Conservation (phyloP, 2,329 filamentous ascomycete genomes). For the Fusarium gaditjirri region DNA sequence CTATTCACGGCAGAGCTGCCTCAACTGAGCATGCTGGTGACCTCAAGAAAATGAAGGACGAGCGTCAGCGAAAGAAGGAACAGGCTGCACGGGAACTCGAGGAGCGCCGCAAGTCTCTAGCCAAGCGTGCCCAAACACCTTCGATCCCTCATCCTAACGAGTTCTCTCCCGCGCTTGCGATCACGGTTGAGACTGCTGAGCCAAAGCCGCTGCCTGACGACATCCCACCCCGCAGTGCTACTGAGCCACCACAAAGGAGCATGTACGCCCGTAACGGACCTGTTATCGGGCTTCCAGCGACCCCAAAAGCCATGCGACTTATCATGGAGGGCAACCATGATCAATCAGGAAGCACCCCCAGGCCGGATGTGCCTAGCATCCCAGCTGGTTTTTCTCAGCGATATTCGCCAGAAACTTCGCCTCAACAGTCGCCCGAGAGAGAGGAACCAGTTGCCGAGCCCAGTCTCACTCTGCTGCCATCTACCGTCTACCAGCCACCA, state of each 20-base stretch:
- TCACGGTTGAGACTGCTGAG: constrained; percentile 56
- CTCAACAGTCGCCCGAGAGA: constrained; percentile 49
- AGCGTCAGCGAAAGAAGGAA: constrained; percentile 75
- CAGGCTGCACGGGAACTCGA: constrained; percentile 86
- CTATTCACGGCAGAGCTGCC: constrained; percentile 48
- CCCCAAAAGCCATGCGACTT: constrained; percentile 89
- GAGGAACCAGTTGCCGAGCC: constrained; percentile 42
- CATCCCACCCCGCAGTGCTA: constrained; percentile 70
- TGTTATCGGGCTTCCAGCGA: constrained; percentile 84
- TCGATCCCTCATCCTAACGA: constrained; percentile 79
- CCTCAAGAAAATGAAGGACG: constrained; percentile 65
- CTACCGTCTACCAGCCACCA: constrained; percentile 70
- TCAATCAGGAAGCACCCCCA: constrained; percentile 49
- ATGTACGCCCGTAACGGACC: constrained; percentile 62
- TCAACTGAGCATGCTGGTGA: constrained; percentile 64
- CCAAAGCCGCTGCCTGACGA: constrained; percentile 55
- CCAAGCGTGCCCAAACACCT: constrained; percentile 81
- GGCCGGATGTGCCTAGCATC: constrained; percentile 67
- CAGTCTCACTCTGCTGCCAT: constrained; percentile 62
- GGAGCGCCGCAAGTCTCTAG: constrained; percentile 85
- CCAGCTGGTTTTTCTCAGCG: constrained; percentile 59
- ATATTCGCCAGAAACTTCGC: constrained; percentile 54
- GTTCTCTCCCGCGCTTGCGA: constrained; percentile 48
- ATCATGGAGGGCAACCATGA: constrained; percentile 70
- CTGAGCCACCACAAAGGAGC: constrained; percentile 66